These are phyloP conservation scores for Eucalyptus caleyi DNA, from an alignment of 345 rosid species.

Conservation along the genomic window DNA sequence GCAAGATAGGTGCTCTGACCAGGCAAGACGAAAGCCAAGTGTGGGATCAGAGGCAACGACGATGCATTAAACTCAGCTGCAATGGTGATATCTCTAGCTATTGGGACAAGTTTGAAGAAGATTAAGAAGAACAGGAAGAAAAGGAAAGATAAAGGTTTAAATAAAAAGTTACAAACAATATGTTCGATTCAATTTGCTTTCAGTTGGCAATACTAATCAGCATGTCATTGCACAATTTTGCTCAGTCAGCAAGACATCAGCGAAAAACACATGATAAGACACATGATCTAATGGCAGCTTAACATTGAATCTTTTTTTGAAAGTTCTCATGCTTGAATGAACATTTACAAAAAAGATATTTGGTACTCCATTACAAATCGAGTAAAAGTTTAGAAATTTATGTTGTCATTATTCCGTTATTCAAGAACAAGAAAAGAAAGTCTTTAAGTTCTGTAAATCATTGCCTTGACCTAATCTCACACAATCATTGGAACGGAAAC, in stretches of 20 bases:
- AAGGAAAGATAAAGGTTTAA: background rate
- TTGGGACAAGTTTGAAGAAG: background rate
- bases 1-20: background rate
- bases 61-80: background rate
- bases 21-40: background rate
- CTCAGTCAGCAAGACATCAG: background rate
- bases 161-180: background rate
- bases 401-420: background rate
- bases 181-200: background rate
- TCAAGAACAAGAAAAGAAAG: background rate
- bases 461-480: background rate
- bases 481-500: background rate
- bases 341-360: background rate
- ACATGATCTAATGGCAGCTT: background rate
- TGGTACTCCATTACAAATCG: background rate
- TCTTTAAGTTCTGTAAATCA: background rate
- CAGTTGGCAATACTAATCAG: background rate
- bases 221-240: background rate
- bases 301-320: background rate
- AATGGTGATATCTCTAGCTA: background rate
- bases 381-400: background rate
- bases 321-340: background rate
- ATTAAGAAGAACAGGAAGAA: background rate
- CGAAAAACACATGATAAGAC: background rate
- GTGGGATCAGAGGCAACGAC: background rate